Percentiles rank a stretch among this genome's conserved stretches.
Conservation (phyloP, 768 basidiomycete genomes). For the Rhodotorula babjevae region DNA sequence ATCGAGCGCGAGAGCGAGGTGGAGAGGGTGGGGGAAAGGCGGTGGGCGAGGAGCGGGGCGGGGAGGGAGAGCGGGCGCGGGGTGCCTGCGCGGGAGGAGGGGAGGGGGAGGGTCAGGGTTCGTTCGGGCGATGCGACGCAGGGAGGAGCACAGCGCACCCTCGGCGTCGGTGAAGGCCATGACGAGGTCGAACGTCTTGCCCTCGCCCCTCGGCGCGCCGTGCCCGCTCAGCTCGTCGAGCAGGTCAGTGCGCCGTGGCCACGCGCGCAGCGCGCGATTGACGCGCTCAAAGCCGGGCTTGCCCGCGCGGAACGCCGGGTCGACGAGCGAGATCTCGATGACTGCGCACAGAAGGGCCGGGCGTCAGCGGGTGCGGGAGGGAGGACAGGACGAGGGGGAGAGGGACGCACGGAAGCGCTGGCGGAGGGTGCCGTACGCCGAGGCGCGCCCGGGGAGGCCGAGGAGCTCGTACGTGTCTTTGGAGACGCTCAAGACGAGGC, state of each 20-base stretch:
- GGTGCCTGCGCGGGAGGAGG: neutral
- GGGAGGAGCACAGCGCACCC: too few relatives aligned
- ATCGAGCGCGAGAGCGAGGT: neutral
- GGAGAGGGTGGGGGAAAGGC: neutral
- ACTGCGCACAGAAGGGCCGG: slow-evolving; percentile 1
- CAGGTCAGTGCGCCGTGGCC: slow-evolving; percentile 16
- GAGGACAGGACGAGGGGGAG: too few relatives aligned
- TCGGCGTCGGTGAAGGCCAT: slow-evolving; percentile 8
- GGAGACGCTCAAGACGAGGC: slow-evolving; percentile 25
- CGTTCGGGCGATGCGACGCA: too few relatives aligned
- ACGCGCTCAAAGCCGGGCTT: slow-evolving; percentile 29
- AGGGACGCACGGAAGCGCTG: slow-evolving; percentile 29
- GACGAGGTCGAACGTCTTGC: slow-evolving; percentile 14
- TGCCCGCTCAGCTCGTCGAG: slow-evolving; percentile 13
- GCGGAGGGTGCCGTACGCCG: slow-evolving; percentile 18
- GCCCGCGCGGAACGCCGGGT: slow-evolving; percentile 20
- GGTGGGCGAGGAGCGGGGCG: neutral
- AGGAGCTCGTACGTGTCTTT: slow-evolving; percentile 37
- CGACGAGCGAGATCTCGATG: slow-evolving; percentile 30
- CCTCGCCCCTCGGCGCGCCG: neutral
- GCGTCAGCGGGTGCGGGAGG: neutral
- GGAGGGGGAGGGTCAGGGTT: neutral
- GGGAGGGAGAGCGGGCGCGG: slow-evolving; percentile 11
- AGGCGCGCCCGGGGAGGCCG: slow-evolving; percentile 28
- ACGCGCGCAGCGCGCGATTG: slow-evolving; percentile 8